Evolutionary conservation across 371 early-diverging fungal species (phyloP).

Genomic region (Saksenaea vasiformis): DNA sequence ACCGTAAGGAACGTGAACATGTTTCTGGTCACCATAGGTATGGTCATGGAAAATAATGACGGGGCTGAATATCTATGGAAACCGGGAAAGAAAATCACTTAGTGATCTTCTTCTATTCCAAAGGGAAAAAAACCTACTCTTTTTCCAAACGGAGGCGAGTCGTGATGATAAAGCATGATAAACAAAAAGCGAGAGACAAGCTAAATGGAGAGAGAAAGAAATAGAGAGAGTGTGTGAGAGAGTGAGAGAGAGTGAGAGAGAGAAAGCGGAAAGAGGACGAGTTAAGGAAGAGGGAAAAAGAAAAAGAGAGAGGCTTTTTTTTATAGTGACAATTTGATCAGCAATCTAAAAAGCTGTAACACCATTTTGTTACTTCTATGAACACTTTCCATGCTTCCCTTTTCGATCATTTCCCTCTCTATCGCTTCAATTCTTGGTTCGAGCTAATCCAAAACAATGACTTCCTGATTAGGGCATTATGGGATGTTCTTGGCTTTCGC

Average conservation of each 20-base stretch:
- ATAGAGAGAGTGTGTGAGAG: neutral
- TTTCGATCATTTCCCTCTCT: neutral
- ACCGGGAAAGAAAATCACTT: neutral
- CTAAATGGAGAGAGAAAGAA: slow-evolving; percentile 3
- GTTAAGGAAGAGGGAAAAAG: neutral
- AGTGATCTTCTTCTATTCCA: neutral
- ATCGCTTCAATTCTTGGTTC: neutral
- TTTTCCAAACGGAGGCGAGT: neutral
- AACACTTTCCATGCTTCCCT: slow-evolving; percentile 6
- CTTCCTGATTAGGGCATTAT: slow-evolving; percentile 3
- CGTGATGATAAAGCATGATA: slow-evolving; percentile 1
- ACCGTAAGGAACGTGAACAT: slow-evolving; percentile 8
- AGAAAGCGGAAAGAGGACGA: neutral
- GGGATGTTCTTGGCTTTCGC: slow-evolving; percentile 4
- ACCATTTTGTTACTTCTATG: slow-evolving; percentile 2
- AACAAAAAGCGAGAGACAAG: too few species aligned
- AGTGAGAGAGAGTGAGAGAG: too few species aligned
- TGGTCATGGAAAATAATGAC: slow-evolving; percentile 2
- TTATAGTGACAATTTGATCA: slow-evolving; percentile 2
- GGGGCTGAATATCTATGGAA: neutral
- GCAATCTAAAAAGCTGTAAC: slow-evolving; percentile 2
- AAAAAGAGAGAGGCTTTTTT: neutral
- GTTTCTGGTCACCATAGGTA: neutral
- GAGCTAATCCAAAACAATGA: slow-evolving; percentile 6
- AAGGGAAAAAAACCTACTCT: neutral